Evolutionary conservation across 306 rosid species (phyloP).

Genomic region (Cicer cuneatum): DNA sequence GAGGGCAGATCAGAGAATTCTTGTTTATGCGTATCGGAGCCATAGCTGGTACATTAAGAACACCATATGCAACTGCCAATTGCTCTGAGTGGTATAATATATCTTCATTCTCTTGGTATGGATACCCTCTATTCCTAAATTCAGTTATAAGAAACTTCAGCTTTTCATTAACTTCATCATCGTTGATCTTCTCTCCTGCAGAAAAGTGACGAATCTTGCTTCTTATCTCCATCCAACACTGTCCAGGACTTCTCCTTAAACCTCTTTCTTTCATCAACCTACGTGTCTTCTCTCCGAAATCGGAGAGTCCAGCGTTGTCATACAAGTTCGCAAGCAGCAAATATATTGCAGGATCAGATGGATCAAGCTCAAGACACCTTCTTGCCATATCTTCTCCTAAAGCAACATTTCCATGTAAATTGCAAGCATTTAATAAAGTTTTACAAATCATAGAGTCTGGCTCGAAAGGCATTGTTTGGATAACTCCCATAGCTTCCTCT

Average conservation of each 20-base stretch:
- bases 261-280: conserved; percentile 66
- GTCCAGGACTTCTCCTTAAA: conserved; percentile 54
- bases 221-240: conserved; percentile 65
- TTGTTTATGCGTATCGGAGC: conserved; percentile 60
- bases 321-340: conserved; percentile 64
- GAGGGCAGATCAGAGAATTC: conserved; percentile 56
- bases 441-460: conserved; percentile 60
- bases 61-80: conserved; percentile 63
- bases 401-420: conserved; percentile 56
- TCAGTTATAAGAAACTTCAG: conserved; percentile 50
- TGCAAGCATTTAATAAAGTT: conserved; percentile 69
- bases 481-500: conserved; percentile 67
- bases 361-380: conserved; percentile 67
- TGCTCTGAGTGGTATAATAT: conserved; percentile 64
- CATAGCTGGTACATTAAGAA: conserved; percentile 49
- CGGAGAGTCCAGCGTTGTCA: conserved; percentile 57
- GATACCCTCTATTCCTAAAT: conserved; percentile 50
- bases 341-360: conserved; percentile 66
- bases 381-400: conserved; percentile 73
- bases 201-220: conserved; percentile 56
- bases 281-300: conserved; percentile 61
- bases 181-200: conserved; percentile 49
- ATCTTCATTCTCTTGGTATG: conserved; percentile 46
- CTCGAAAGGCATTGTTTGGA: conserved; percentile 60
- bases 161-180: conserved; percentile 47